These are phyloP conservation scores for Parasarocladium wereldwijsianum DNA, from an alignment of 2,329 filamentous ascomycete genomes.

Conservation along the genomic window DNA sequence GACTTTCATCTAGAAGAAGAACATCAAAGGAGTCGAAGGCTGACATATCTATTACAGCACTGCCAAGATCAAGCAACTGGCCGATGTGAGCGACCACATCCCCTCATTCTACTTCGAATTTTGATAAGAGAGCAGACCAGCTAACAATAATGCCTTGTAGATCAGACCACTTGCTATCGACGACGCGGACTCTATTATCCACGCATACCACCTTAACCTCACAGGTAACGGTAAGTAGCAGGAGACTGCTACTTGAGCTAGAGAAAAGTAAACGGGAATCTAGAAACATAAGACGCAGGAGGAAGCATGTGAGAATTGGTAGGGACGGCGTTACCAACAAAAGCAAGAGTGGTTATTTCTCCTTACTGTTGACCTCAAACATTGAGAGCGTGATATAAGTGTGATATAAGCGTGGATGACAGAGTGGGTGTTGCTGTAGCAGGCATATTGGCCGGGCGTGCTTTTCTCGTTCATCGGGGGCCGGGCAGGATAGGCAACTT, in stretches of 20 bases:
- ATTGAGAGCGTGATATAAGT: conserved; percentile 3
- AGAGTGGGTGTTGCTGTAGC: too few relatives aligned
- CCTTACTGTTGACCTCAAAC: conserved; percentile 1
- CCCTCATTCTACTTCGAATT: conserved; percentile 3
- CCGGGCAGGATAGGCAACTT: too few relatives aligned
- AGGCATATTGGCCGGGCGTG: too few relatives aligned
- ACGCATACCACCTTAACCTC: conserved; percentile 3
- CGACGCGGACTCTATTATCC: conserved; percentile 4
- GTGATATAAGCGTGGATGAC: too few relatives aligned
- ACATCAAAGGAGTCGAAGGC: conserved; percentile 1
- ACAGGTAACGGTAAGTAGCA: conserved; percentile 2
- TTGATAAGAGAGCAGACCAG: background rate
- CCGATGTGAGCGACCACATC: conserved; percentile 1
- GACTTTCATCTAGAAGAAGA: background rate
- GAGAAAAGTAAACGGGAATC: conserved; percentile 1
- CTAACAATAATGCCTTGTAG: conserved; percentile 2
- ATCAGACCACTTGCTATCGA: conserved; percentile 4
- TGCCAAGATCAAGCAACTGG: conserved; percentile 2
- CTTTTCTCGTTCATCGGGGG: too few relatives aligned
- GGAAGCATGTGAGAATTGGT: conserved; percentile 2
- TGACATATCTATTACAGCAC: conserved; percentile 2
- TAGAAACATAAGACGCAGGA: conserved; percentile 3
- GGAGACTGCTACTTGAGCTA: conserved; percentile 2
- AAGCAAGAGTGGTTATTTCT: conserved; percentile 2
- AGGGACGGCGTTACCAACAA: conserved; percentile 3